Base-by-base conservation (phyloP, 2,329 filamentous ascomycete genomes). In the Neofusicoccum kwambonambiense region DNA sequence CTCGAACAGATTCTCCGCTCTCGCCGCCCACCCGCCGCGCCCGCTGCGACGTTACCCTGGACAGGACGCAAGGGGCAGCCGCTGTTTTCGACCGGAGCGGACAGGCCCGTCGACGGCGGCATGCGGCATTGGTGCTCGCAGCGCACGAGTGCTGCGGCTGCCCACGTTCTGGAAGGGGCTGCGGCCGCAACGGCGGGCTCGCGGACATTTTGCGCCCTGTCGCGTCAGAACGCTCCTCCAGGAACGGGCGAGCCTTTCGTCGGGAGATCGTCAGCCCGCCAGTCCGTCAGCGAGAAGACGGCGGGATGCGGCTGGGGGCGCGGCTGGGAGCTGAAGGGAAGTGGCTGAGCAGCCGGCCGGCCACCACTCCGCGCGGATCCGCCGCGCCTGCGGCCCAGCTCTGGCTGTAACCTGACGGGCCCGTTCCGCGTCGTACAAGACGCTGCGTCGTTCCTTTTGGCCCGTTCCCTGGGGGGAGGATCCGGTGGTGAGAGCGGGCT, bases 101-200 rank as follows among this genome's bases (percentile, higher is more conserved):
- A 31, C 27, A 31, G 27, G 6, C 27, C 27, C 27, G 27, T 7
- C 8, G 27, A 35, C 27, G 37, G 15, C 27, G 27, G 47, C 56
- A 37, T 27, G 56, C 56, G 56, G 41, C 19, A 45, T 35, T 15
- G 56, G 42, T 44, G 7, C 13, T 31, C 15, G 52, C 39, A 31
- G 12, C 35, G 12, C 39, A 41, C 13, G 3, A 11, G 9, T 39
- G 9, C 52, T 57, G 52, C 52, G 44, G 52, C 54, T 35, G 22
- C 34, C 56, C 56, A 60, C 56, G 56, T 60, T 60, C 56, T 60
- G 56, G 56, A 60, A 60, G 56, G 4, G 56, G 15, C 54, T 19
- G 19, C 19, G 19, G 19, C 19, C 19, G 19, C 19, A 1, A 19
- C 19, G 19, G 19, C 19, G 39, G 27, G 27, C 27, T 6, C 27